Base-by-base conservation (phyloP, 208 protist genomes). In the Sergeia podlipaevii region DNA sequence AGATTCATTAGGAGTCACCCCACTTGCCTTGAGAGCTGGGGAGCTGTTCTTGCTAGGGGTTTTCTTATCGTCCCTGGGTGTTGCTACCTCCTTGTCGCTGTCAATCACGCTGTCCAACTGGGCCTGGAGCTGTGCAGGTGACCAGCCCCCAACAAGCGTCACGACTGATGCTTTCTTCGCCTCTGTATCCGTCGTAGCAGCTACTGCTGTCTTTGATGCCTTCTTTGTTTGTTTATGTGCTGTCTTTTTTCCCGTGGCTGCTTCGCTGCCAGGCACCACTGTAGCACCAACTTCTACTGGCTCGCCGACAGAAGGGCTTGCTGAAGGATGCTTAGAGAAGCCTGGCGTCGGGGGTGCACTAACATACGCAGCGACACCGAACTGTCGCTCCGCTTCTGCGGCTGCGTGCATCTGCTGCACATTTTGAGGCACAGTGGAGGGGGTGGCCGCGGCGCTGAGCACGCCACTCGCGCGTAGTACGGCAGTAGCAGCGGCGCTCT, bases 151-250 rank as follows among this genome's bases (percentile, higher is more conserved):
- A n/a, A n/a, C n/a, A n/a, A n/a, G n/a, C n/a, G n/a, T n/a, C n/a
- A n/a, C n/a, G n/a, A n/a, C n/a, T n/a, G n/a, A n/a, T n/a, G n/a
- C n/a, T n/a, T n/a, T n/a, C n/a, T n/a, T n/a, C n/a, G n/a, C n/a
- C n/a, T n/a, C n/a, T n/a, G n/a, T n/a, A n/a, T n/a, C n/a, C n/a
- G n/a, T n/a, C 34, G 34, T 38, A 11, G 0, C 13, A 11, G n/a
- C n/a, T 38, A 15, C 11, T 11, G n/a, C 34, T 15, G 34, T 15
- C 34, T 38, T 38, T 15, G 39, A 15, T n/a, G 8, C 27, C 23
- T 47, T 38, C 38, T 45, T 62, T 24, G 29, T 44, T 23, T 52
- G 4, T 26, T 29, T 62, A 24, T 45, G 33, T 17, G 21, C 18
- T 30, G 3, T 33, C 41, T 59, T 2, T 34, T 34, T 32, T 41